Percentiles rank a stretch among this genome's conserved stretches.
Conservation (phyloP, 2,329 filamentous ascomycete species). For the Cladophialophora immunda region DNA sequence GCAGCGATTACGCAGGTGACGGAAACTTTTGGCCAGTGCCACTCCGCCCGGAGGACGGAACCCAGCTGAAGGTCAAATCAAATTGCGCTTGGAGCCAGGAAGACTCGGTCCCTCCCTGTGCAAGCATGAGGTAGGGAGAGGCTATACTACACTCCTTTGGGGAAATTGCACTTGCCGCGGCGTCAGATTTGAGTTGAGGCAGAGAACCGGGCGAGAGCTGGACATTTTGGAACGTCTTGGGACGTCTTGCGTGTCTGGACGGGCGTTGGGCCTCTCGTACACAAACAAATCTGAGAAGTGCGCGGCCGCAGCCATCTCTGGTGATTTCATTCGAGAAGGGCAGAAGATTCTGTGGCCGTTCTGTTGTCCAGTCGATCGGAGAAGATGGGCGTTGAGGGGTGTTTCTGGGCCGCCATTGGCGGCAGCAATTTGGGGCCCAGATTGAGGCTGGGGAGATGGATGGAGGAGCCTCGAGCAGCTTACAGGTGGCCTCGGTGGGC, state of each 20-base stretch:
- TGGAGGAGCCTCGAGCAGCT: slow-evolving; percentile 1
- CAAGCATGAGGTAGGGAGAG: slow-evolving; percentile 11
- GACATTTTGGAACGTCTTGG: background rate
- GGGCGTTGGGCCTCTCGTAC: slow-evolving; percentile 2
- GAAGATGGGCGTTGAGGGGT: slow-evolving; percentile 5
- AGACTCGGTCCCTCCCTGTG: slow-evolving; percentile 6
- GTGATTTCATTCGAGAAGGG: slow-evolving; percentile 20
- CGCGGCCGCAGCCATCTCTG: background rate
- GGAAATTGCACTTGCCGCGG: slow-evolving; percentile 30
- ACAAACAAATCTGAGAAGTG: slow-evolving; percentile 7
- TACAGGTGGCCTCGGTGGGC: background rate
- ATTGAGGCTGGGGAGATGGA: slow-evolving; percentile 9
- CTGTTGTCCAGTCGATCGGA: slow-evolving; percentile 31
- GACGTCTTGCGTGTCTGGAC: background rate
- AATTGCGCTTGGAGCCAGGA: background rate
- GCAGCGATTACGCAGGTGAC: background rate
- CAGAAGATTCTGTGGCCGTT: slow-evolving; percentile 35
- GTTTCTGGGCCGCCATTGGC: slow-evolving; percentile 26
- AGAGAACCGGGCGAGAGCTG: background rate
- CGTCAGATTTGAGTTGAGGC: slow-evolving; percentile 14
- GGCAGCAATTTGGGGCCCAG: slow-evolving; percentile 6
- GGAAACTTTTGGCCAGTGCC: background rate
- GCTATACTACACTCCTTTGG: slow-evolving; percentile 23
- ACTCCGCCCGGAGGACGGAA: background rate
- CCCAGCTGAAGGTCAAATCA: slow-evolving; percentile 7